Conservation (phyloP, 805 yeast species). For the Monosporozyma aerobia region DNA sequence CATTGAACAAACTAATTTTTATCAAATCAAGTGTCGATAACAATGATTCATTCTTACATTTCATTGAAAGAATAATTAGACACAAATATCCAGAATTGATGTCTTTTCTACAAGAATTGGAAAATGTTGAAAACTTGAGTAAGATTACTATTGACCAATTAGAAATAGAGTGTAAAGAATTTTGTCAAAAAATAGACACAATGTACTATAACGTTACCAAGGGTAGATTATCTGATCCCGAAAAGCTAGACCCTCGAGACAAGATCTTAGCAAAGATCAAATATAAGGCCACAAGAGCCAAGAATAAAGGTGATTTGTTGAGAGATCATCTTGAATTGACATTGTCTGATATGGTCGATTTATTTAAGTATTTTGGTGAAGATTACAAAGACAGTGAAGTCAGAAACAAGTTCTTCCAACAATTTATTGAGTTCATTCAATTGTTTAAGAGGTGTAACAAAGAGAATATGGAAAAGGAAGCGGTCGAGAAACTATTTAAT, state of each 20-base stretch:
- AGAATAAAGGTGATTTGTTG: conserved; percentile 42
- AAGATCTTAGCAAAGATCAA: conserved; percentile 44
- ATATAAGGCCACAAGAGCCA: conserved; percentile 47
- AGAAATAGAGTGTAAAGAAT: conserved; percentile 50
- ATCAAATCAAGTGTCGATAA: conserved; percentile 58
- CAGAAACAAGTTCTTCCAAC: conserved; percentile 51
- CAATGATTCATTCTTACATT: conserved; percentile 63
- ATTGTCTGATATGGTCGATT: conserved; percentile 42
- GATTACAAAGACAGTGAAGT: conserved; percentile 44
- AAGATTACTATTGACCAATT: conserved; percentile 57
- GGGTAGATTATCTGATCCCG: conserved; percentile 57
- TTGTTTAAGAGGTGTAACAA: conserved; percentile 56
- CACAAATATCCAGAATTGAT: conserved; percentile 55
- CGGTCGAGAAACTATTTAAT: conserved; percentile 55
- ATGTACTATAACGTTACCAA: conserved; percentile 46
- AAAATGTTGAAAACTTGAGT: conserved; percentile 43
- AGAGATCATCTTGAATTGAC: conserved; percentile 43
- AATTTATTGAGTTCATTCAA: conserved; percentile 48
- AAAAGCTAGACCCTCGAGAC: conserved; percentile 60
- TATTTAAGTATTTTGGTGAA: conserved; percentile 69
- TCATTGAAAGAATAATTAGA: conserved; percentile 61
- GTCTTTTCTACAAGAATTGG: conserved; percentile 51
- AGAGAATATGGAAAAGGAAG: conserved; percentile 61
- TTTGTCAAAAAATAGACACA: conserved; percentile 39
- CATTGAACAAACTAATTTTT: conserved; percentile 60